A percentile compares a stretch with the other conserved stretches of the same genome.
Evolutionary conservation across 163 green algal genomes (phyloP).

Genomic region (Chloromonas sp.): DNA sequence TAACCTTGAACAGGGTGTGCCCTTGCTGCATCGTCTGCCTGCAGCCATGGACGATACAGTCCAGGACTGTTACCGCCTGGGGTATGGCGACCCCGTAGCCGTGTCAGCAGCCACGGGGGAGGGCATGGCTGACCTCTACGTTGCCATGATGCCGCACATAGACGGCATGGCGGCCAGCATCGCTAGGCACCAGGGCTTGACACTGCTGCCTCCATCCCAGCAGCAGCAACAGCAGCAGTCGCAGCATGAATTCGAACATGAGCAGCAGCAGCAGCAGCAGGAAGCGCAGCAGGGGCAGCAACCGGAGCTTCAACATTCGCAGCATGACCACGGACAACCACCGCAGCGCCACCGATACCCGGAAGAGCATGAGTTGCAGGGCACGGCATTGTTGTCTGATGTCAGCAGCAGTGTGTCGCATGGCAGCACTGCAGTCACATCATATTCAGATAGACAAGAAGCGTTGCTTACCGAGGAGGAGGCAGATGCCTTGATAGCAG

Average conservation of each 20-base stretch:
- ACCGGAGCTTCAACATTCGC: background rate
- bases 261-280: background rate
- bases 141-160: conserved; percentile 46
- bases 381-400: background rate
- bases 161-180: conserved; percentile 1
- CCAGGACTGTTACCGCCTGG: conserved; percentile 57
- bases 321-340: background rate
- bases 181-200: background rate
- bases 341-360: background rate
- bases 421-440: background rate
- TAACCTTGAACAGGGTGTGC: background rate
- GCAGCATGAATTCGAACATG: background rate
- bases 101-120: conserved; percentile 81
- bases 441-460: background rate
- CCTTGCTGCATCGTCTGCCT: background rate
- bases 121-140: conserved; percentile 86
- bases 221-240: background rate
- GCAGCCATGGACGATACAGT: conserved; percentile 36
- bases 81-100: conserved; percentile 71
- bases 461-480: background rate
- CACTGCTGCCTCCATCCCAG: no score
- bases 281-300: background rate
- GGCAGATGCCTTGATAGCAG: background rate
- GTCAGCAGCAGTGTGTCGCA: background rate
- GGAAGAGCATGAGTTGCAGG: background rate